phyloP scores from a whole-genome alignment of 2,329 filamentous ascomycete genomes.

The Arthrinium phaeospermum region DNA sequence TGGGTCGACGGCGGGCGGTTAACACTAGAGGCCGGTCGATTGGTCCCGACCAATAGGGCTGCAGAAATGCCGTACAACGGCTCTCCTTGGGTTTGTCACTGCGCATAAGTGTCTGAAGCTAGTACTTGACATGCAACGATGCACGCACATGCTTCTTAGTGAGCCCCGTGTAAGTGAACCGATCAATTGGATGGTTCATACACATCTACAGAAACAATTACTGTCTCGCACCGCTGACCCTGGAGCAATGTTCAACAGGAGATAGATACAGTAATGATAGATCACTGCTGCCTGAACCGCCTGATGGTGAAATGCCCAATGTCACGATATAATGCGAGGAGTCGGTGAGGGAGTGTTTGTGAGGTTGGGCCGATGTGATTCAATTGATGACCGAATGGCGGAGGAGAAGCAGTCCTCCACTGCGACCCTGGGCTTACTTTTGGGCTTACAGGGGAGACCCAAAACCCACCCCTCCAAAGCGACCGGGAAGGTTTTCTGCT shows the following conservation, averaged over 20 bases:
- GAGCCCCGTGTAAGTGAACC: not conserved
- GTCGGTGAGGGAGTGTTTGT: conserved; percentile 10
- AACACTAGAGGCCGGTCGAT: not conserved
- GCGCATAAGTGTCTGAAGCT: conserved; percentile 16
- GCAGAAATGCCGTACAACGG: not conserved
- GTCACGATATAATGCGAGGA: not conserved
- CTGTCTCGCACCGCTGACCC: not conserved
- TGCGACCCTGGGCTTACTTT: not conserved
- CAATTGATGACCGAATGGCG: not conserved
- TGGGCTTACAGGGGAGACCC: conserved; percentile 13
- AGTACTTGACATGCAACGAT: conserved; percentile 6
- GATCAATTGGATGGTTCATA: not conserved
- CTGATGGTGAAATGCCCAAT: not conserved
- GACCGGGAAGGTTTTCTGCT: not conserved
- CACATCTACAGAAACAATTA: not conserved
- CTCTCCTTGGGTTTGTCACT: conserved; percentile 10
- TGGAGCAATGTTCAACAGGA: not conserved
- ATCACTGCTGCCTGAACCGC: not conserved
- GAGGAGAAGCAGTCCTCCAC: not conserved
- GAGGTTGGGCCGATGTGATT: conserved; percentile 12
- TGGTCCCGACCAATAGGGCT: conserved; percentile 4
- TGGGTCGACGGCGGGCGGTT: conserved; percentile 2
- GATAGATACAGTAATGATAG: not conserved
- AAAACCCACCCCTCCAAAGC: conserved; percentile 6
- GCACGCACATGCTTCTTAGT: not conserved